phyloP scores from a whole-genome alignment of 1,139 yeast genomes.

The Kodamaea alishanica region DNA sequence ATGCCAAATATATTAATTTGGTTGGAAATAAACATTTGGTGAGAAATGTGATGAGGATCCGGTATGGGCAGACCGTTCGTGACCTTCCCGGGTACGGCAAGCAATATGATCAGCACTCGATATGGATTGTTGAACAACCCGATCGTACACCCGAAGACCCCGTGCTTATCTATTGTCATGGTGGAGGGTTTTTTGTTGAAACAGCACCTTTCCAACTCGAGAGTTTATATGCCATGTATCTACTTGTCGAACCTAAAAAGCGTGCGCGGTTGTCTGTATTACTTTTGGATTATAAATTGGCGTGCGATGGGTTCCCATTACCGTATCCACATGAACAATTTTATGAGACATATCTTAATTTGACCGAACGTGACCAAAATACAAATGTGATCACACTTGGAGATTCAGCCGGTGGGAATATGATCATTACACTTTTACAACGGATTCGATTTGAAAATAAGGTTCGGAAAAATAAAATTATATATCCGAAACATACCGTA shows the following conservation, averaged over 20 bases:
- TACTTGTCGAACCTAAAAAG: constrained; percentile 26
- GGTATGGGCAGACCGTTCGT: constrained; percentile 7
- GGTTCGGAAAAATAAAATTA: constrained; percentile 6
- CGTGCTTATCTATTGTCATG: constrained; percentile 37
- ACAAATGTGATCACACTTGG: constrained; percentile 34
- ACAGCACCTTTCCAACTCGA: constrained; percentile 34
- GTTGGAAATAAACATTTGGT: constrained; percentile 7
- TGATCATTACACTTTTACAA: constrained; percentile 29
- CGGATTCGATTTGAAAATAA: constrained; percentile 17
- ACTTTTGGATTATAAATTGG: constrained; percentile 39
- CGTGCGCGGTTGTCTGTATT: constrained; percentile 29
- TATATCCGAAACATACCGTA: constrained; percentile 31
- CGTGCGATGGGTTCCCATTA: constrained; percentile 26
- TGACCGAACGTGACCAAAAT: constrained; percentile 26
- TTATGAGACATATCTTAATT: constrained; percentile 26
- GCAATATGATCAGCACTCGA: constrained; percentile 29
- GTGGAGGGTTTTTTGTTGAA: constrained; percentile 43
- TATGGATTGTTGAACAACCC: constrained; percentile 36
- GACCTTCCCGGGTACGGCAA: constrained; percentile 31
- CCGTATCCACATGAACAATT: constrained; percentile 38
- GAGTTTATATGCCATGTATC: constrained; percentile 28
- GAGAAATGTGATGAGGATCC: constrained; percentile 6
- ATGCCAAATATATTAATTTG: constrained; percentile 8
- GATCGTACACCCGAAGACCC: constrained; percentile 31
- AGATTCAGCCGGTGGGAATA: constrained; percentile 44